Evolutionary conservation across 805 yeast species (phyloP).

Genomic region (Starmerella floricola): DNA sequence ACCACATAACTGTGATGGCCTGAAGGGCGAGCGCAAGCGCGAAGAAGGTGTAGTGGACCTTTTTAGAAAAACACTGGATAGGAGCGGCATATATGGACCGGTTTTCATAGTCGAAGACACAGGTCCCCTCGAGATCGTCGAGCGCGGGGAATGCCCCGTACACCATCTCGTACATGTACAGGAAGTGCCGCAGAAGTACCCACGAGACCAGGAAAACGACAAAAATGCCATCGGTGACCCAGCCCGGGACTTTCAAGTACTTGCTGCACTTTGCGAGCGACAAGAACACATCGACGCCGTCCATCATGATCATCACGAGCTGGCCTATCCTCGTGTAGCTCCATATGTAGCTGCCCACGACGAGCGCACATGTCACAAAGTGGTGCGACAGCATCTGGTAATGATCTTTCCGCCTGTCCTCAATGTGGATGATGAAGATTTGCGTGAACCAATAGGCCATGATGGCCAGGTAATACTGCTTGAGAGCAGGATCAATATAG

Average conservation of each 20-base stretch:
- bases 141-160: slow-evolving; percentile 43
- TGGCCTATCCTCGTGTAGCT: slow-evolving; percentile 71
- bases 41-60: slow-evolving; percentile 36
- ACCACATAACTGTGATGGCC: slow-evolving; percentile 55
- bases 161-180: slow-evolving; percentile 53
- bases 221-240: slow-evolving; percentile 57
- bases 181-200: slow-evolving; percentile 61
- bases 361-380: slow-evolving; percentile 58
- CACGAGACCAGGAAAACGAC: slow-evolving; percentile 53
- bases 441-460: slow-evolving; percentile 76
- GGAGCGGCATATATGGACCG: slow-evolving; percentile 7
- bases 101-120: slow-evolving; percentile 23
- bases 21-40: slow-evolving; percentile 54
- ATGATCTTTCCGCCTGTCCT: slow-evolving; percentile 70
- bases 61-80: slow-evolving; percentile 28
- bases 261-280: slow-evolving; percentile 65
- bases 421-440: slow-evolving; percentile 61
- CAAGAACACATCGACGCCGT: slow-evolving; percentile 61
- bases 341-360: slow-evolving; percentile 59
- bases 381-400: slow-evolving; percentile 82
- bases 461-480: slow-evolving; percentile 58
- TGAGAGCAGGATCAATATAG: slow-evolving; percentile 40
- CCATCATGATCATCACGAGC: slow-evolving; percentile 68
- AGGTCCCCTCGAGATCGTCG: slow-evolving; percentile 27
- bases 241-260: slow-evolving; percentile 47